Conservation (phyloP, 2,329 filamentous ascomycete species). For the Chrysoporthe austroafricana region DNA sequence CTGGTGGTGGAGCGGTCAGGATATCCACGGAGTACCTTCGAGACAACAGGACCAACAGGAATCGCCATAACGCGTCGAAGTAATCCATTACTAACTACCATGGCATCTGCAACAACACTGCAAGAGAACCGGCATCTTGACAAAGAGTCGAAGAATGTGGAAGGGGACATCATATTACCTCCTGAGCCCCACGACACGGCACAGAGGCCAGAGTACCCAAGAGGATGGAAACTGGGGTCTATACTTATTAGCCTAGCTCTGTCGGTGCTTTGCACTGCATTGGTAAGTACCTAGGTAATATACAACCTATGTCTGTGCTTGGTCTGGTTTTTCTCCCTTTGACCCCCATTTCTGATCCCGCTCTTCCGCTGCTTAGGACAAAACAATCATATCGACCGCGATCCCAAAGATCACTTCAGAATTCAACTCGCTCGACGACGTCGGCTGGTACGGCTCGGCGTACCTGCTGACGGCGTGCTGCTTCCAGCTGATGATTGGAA, state of each 20-base stretch:
- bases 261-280: neutral
- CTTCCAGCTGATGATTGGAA: constrained; percentile 1
- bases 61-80: neutral
- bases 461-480: constrained; percentile 1
- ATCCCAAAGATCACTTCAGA: neutral
- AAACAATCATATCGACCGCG: constrained; percentile 4
- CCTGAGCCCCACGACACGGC: neutral
- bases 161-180: neutral
- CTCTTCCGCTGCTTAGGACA: neutral
- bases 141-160: neutral
- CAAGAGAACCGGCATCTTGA: neutral
- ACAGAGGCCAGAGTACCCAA: neutral
- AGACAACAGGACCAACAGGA: neutral
- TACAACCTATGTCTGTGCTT: neutral
- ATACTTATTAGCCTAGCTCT: constrained; percentile 1
- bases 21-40: neutral
- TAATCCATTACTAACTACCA: neutral
- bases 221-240: neutral
- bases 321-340: neutral
- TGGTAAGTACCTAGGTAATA: neutral
- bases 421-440: neutral
- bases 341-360: neutral
- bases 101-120: neutral
- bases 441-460: constrained; percentile 11
- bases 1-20: neutral